Evolutionary conservation across 768 basidiomycete genomes (phyloP), one percentile per base, ranked within the genome.

Genomic region (Auricularia heimuer): DNA sequence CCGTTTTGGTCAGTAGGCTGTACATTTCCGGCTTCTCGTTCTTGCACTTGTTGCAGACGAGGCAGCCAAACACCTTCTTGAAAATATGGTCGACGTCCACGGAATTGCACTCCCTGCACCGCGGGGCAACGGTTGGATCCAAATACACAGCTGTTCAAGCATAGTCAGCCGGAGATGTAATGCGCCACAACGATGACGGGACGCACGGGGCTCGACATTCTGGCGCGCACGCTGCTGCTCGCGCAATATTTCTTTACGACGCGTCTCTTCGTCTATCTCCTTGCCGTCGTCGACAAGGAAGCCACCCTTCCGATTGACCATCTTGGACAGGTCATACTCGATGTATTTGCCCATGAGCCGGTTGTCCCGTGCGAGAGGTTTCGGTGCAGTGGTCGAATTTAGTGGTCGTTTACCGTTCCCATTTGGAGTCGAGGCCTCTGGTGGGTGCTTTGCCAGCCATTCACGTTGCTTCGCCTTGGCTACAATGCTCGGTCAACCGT

Each of bases 241-340:
- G 60, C 92, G 78, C 73, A 90, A 87, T 69, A 87, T 88, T 76
- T 94, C 89, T 73, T 89, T 90, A 67, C 86, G 77, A 60, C 85
- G 80, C 66, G 86, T 75, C 33, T 89, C 87, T 65, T 91, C 92
- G 70, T 92, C 87, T 1, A 85, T 81, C 67, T 90, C 89, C 68
- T 86, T 85, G n/a, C 85, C 87, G 54, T 96, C 94, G 68, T 96
- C 92, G 4, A 96, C 81, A 71, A 99, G 76, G 75, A 98, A 99
- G 1, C 97, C 97, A 62, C 96, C 97, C 73, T 94, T 90, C 7
- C 94, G 89, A 74, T 99, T 98, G 71, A 94, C 88, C 87, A 98
- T 91, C 80, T 97, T 98, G 12, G 90, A 90, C 14, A 98, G 76
- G 74, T 98, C 95, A 84, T 97, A 98, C 69, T 98, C 96, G 69